phyloP scores from a whole-genome alignment of 352 stramenopile species.

The Phytopythium aichiense region DNA sequence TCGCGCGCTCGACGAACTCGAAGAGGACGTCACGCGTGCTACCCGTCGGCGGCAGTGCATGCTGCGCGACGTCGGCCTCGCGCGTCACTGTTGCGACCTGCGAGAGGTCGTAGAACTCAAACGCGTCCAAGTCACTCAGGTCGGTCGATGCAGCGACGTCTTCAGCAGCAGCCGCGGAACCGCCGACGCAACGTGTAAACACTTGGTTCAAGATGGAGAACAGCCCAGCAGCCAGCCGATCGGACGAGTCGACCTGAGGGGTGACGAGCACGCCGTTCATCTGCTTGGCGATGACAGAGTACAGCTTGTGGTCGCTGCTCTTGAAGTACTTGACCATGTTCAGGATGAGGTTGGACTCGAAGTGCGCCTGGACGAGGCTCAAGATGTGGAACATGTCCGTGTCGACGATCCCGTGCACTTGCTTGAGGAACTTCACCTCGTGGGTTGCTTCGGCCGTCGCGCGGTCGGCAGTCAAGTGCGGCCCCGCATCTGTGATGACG shows the following conservation, averaged over 20 bases:
- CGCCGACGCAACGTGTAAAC: conserved; percentile 31
- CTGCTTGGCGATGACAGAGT: conserved; percentile 50
- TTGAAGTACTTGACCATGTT: conserved; percentile 66
- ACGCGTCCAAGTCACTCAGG: conserved; percentile 25
- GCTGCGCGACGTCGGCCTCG: conserved; percentile 28
- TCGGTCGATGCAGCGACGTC: conserved; percentile 5
- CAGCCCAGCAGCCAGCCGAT: conserved; percentile 34
- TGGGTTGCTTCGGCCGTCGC: conserved; percentile 30
- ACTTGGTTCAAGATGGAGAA: conserved; percentile 56
- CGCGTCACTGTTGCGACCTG: conserved; percentile 20
- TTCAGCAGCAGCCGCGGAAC: conserved; percentile 5
- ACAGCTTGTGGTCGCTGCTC: conserved; percentile 45
- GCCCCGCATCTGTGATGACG: conserved; percentile 58
- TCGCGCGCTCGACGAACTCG: conserved; percentile 51
- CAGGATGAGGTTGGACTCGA: conserved; percentile 47
- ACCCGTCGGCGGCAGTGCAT: conserved; percentile 25
- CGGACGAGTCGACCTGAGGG: conserved; percentile 25
- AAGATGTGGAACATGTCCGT: conserved; percentile 55
- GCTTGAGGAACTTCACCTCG: conserved; percentile 40
- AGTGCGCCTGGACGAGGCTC: conserved; percentile 38
- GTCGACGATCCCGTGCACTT: conserved; percentile 39
- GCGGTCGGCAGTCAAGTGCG: conserved; percentile 37
- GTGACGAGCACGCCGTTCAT: conserved; percentile 61
- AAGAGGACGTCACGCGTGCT: conserved; percentile 50
- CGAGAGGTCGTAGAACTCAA: conserved; percentile 53